Percentiles rank a stretch among this genome's conserved stretches.
These are phyloP conservation scores for Penicillium steckii DNA, from an alignment of 495 filamentous ascomycete species.

Conservation along the genomic window DNA sequence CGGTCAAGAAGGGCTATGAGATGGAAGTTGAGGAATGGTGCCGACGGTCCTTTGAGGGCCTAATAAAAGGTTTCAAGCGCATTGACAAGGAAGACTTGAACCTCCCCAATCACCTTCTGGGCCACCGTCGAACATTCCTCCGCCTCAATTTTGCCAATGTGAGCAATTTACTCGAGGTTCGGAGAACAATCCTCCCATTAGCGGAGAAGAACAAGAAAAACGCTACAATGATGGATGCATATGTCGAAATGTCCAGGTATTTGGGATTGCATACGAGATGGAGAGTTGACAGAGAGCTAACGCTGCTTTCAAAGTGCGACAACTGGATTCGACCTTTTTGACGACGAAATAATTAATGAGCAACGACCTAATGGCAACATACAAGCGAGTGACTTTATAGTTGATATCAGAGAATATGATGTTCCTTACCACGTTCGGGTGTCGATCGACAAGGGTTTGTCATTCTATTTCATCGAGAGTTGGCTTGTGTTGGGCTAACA, in stretches of 20 bases:
- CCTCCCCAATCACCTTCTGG: slow-evolving; percentile 94
- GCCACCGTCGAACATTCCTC: slow-evolving; percentile 83
- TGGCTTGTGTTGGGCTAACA: slow-evolving; percentile 10
- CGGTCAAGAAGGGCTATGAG: slow-evolving; percentile 83
- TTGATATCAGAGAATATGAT: slow-evolving; percentile 99
- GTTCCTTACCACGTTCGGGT: slow-evolving; percentile 99
- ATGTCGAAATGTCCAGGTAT: slow-evolving; percentile 91
- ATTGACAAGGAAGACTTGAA: slow-evolving; percentile 91
- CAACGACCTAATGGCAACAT: slow-evolving; percentile 76
- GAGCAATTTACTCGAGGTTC: slow-evolving; percentile 74
- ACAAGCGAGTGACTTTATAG: slow-evolving; percentile 94
- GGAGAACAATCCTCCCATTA: slow-evolving; percentile 81
- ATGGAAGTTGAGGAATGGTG: slow-evolving; percentile 96
- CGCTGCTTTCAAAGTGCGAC: slow-evolving; percentile 65
- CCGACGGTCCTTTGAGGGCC: slow-evolving; percentile 77
- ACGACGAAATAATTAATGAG: slow-evolving; percentile 83
- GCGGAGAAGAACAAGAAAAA: slow-evolving; percentile 96
- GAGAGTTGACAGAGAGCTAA: slow-evolving; percentile 4
- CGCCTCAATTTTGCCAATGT: slow-evolving; percentile 87
- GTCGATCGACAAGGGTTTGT: slow-evolving; percentile 86
- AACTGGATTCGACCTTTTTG: slow-evolving; percentile 93
- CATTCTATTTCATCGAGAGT: neutral
- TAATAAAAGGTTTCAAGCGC: slow-evolving; percentile 73
- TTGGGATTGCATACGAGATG: slow-evolving; percentile 20
- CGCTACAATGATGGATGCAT: slow-evolving; percentile 95